Evolutionary conservation across 2,329 filamentous ascomycete species (phyloP), one percentile per base, ranked within the genome.

Genomic region (Cadophora luteo-olivacea): DNA sequence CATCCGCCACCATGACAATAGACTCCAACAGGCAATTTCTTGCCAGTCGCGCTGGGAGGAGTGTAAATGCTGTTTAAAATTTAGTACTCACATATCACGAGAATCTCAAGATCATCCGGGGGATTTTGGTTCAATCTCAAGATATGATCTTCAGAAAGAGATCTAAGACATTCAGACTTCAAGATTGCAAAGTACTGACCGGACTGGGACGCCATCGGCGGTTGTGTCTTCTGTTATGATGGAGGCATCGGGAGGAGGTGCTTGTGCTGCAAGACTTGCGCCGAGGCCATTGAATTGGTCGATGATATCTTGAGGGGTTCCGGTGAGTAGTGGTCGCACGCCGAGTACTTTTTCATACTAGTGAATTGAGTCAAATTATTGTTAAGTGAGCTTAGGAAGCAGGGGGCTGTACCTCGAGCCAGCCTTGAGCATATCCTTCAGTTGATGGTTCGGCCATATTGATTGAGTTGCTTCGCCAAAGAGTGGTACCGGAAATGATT

Each of bases 1-100:
- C 72, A 81, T 1, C 80, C 79, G 33, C 79, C 80, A 49, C 79
- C 80, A 66, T 80, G 78, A 60, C 69, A 75, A 69, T 77, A 81
- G 8, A 81, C 72, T 33, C 76, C 76, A 38, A 80, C 68, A 6
- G 79, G 79, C 22, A 80, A 71, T 41, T 69, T 73, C 55, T 67
- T 64, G 24, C 64, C 65, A 14, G 22, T n/a, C 3, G 66, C 22
- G 14, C 49, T 48, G 9, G 63, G 8, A 9, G 74, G 74, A 6
- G 68, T 75, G 61, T 76, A 76, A 5, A 76, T 73, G 8, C 29
- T 29, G 5, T 29, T 29, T 29, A 29, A 5, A 29, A 29, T 5
- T 29, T 29, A 29, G 29, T 29, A 29, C 29, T 29, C 29, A 5
- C 29, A 29, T 29, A 29, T 29, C 5, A 3, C 29, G 29, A 29